Evolutionary conservation across 208 protist species (phyloP).

Genomic region (Wallacemonas sp.): DNA sequence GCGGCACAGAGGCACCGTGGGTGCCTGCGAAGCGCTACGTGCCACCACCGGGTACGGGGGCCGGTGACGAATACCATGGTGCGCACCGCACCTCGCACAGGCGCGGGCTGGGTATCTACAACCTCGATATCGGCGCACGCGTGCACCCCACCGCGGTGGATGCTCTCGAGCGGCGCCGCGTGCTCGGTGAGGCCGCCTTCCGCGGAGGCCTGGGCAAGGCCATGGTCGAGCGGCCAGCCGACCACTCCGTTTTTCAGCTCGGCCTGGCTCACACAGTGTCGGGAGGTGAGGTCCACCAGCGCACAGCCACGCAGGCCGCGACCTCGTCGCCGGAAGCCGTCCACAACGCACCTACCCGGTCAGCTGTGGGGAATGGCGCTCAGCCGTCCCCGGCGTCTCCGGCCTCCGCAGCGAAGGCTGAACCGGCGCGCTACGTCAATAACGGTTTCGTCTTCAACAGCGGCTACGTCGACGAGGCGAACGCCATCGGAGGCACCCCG

Average conservation of each 20-base stretch:
- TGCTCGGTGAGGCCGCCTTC: neutral
- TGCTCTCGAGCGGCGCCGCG: constrained; percentile 10
- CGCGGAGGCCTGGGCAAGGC: constrained; percentile 29
- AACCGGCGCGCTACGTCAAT: neutral
- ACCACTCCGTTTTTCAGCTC: constrained; percentile 57
- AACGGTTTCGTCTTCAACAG: constrained; percentile 11
- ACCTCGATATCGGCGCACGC: constrained; percentile 5
- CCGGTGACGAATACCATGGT: neutral
- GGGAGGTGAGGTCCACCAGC: neutral
- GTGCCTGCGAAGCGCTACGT: constrained; percentile 24
- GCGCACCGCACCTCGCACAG: neutral
- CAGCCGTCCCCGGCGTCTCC: neutral
- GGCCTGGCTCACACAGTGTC: constrained; percentile 27
- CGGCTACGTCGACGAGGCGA: constrained; percentile 7
- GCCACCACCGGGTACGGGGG: neutral
- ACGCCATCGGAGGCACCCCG: neutral
- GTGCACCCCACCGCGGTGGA: constrained; percentile 23
- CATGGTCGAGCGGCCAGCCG: constrained; percentile 34
- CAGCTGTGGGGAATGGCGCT: constrained; percentile 1
- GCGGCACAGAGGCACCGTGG: constrained; percentile 32
- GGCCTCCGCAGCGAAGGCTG: neutral
- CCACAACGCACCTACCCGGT: no score
- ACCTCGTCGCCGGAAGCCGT: no score
- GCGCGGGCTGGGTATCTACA: constrained; percentile 30
- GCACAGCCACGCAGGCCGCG: neutral